phyloP scores from a whole-genome alignment of 2,329 filamentous ascomycete genomes.

The Fusarium longipes region DNA sequence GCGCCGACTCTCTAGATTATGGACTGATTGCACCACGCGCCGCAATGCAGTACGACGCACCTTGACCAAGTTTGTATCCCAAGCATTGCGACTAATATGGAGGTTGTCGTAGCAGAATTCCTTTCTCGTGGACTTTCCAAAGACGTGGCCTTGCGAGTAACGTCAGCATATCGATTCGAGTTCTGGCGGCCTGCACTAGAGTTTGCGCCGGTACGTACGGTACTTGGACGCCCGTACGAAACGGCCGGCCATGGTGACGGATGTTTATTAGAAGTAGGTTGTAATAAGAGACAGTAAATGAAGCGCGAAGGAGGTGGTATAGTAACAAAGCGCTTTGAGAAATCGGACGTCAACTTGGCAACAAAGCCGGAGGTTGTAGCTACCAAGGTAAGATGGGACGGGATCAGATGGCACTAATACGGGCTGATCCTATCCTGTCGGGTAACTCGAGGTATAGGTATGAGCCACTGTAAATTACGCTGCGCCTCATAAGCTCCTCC shows the following conservation, averaged over 20 bases:
- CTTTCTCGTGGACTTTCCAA: conserved; percentile 94
- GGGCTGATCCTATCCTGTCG: conserved; percentile 13
- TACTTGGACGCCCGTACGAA: conserved; percentile 77
- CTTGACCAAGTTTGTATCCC: conserved; percentile 99
- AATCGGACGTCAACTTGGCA: conserved; percentile 36
- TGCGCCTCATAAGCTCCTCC: conserved; percentile 44
- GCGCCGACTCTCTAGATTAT: conserved; percentile 32
- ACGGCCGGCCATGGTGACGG: conserved; percentile 66
- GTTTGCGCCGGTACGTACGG: conserved; percentile 62
- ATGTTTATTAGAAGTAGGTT: conserved; percentile 29
- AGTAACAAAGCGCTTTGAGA: conserved; percentile 10
- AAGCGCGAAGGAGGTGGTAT: conserved; percentile 12
- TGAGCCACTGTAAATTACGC: conserved; percentile 42
- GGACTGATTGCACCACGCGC: conserved; percentile 27
- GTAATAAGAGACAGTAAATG: conserved; percentile 18
- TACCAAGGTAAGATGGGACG: conserved; percentile 32
- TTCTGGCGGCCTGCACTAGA: conserved; percentile 34
- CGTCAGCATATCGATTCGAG: conserved; percentile 41
- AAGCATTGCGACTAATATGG: conserved; percentile 96
- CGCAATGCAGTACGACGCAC: conserved; percentile 79
- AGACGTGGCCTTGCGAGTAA: conserved; percentile 84
- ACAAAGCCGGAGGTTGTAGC: conserved; percentile 37
- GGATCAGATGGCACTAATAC: conserved; percentile 17
- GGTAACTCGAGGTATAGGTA: conserved; percentile 17
- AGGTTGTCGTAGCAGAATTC: conserved; percentile 99